These are phyloP conservation scores for Posidonia oceanica DNA, from an alignment of 116 monocot genomes.

Conservation along the genomic window DNA sequence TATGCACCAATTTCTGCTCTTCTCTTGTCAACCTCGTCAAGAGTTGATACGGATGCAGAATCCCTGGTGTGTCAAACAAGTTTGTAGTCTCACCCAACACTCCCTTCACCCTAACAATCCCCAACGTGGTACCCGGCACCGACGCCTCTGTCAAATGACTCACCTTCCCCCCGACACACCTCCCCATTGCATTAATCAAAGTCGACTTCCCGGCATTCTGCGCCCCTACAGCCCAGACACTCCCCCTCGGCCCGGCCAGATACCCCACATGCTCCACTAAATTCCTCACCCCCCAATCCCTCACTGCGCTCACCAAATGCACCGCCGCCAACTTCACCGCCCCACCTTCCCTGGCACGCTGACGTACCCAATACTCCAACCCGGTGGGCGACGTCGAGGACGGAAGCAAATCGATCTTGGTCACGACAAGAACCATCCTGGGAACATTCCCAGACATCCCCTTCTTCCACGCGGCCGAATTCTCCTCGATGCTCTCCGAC, in stretches of 20 bases:
- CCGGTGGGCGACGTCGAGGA: slow-evolving; percentile 34
- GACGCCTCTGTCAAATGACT: slow-evolving; percentile 77
- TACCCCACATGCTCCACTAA: slow-evolving; percentile 58
- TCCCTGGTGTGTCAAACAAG: slow-evolving; percentile 88
- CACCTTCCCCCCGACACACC: slow-evolving; percentile 27
- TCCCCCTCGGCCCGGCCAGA: slow-evolving; percentile 67
- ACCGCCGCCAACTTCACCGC: slow-evolving; percentile 42
- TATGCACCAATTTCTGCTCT: slow-evolving; percentile 74
- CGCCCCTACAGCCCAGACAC: slow-evolving; percentile 93
- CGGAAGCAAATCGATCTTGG: slow-evolving; percentile 77
- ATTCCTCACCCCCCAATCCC: slow-evolving; percentile 64
- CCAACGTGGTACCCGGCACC: slow-evolving; percentile 87
- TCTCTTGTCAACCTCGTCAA: slow-evolving; percentile 66
- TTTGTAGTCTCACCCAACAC: slow-evolving; percentile 62
- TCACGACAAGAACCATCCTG: slow-evolving; percentile 57
- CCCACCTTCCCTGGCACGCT: slow-evolving; percentile 34
- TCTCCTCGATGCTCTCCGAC: slow-evolving; percentile 36
- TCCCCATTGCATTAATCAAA: slow-evolving; percentile 84
- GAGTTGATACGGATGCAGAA: slow-evolving; percentile 75
- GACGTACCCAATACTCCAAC: slow-evolving; percentile 50
- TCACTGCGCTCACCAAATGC: slow-evolving; percentile 68
- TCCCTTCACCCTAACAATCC: slow-evolving; percentile 75
- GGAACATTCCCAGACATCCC: slow-evolving; percentile 65
- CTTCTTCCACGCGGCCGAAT: slow-evolving; percentile 49
- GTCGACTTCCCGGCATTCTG: slow-evolving; percentile 98